Evolutionary conservation across 768 basidiomycete genomes (phyloP).

Genomic region (Pluteus cervinus): DNA sequence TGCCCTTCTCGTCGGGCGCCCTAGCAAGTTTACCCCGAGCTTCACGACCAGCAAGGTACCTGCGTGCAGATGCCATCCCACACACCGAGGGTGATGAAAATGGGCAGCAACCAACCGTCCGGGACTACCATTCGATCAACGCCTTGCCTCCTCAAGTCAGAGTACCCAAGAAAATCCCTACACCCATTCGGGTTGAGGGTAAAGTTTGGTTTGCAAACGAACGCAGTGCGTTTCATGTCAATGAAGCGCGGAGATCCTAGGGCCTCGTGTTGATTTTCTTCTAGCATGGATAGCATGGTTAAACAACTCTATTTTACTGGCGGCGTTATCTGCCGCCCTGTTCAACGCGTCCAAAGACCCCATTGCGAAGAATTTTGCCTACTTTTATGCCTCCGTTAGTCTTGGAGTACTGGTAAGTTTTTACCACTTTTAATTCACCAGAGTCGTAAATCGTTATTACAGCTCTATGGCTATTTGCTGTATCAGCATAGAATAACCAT

Average conservation of each 20-base stretch:
- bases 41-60: constrained; percentile 44
- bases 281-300: constrained; percentile 93
- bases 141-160: constrained; percentile 56
- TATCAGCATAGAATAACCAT: constrained; percentile 87
- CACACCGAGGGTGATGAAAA: constrained; percentile 42
- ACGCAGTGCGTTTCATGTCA: constrained; percentile 49
- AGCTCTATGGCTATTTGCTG: constrained; percentile 82
- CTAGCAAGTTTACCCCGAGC: constrained; percentile 40
- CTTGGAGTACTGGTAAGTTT: constrained; percentile 55
- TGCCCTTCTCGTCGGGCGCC: constrained; percentile 68
- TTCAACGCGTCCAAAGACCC: constrained; percentile 80
- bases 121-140: constrained; percentile 75
- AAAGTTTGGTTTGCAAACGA: constrained; percentile 99
- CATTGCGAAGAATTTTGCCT: constrained; percentile 72
- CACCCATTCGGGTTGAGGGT: constrained; percentile 81
- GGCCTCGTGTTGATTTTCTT: neutral
- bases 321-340: constrained; percentile 78
- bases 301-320: constrained; percentile 77
- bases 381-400: constrained; percentile 77
- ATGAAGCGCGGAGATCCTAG: neutral
- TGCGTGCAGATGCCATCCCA: constrained; percentile 70
- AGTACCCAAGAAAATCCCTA: constrained; percentile 78
- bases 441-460: neutral
- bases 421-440: neutral
- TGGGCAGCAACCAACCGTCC: constrained; percentile 53